Conservation (phyloP, 2,329 filamentous ascomycete genomes). For the Colletotrichum zoysiae region DNA sequence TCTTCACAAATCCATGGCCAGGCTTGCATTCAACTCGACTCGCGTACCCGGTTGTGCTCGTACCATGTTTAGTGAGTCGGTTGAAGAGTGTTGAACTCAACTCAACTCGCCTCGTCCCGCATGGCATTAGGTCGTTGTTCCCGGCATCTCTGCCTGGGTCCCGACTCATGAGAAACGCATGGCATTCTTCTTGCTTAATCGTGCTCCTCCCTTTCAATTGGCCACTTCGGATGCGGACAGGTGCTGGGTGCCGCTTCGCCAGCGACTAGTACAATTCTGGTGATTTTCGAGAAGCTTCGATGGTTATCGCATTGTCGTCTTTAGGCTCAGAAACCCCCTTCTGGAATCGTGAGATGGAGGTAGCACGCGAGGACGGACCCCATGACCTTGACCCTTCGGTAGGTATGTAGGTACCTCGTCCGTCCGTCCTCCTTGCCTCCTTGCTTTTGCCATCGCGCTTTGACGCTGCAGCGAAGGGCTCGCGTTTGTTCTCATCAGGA, state of each 20-base stretch:
- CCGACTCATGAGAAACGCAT: conserved; percentile 28
- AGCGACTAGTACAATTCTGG: conserved; percentile 8
- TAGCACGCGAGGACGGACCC: neutral
- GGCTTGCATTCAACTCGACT: neutral
- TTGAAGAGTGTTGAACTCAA: conserved; percentile 15
- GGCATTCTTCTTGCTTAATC: conserved; percentile 13
- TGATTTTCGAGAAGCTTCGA: conserved; percentile 37
- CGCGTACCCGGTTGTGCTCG: conserved; percentile 1
- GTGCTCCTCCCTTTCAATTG: conserved; percentile 11
- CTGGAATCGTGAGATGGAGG: conserved; percentile 4
- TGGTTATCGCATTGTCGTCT: conserved; percentile 3
- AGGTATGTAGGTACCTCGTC: neutral
- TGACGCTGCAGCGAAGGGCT: neutral
- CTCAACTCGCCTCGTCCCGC: conserved; percentile 32
- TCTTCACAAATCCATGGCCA: neutral
- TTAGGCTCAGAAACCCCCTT: neutral
- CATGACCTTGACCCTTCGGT: conserved; percentile 9
- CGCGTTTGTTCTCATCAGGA: conserved; percentile 12
- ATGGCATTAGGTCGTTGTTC: conserved; percentile 18
- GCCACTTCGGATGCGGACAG: neutral
- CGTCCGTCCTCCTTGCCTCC: neutral
- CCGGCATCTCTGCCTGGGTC: conserved; percentile 3
- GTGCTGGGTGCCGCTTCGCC: neutral
- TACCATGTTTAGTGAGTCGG: neutral
- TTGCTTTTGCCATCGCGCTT: conserved; percentile 19